Evolutionary conservation across 371 early-diverging fungal genomes (phyloP).

Genomic region (Phascolomyces articulosus): DNA sequence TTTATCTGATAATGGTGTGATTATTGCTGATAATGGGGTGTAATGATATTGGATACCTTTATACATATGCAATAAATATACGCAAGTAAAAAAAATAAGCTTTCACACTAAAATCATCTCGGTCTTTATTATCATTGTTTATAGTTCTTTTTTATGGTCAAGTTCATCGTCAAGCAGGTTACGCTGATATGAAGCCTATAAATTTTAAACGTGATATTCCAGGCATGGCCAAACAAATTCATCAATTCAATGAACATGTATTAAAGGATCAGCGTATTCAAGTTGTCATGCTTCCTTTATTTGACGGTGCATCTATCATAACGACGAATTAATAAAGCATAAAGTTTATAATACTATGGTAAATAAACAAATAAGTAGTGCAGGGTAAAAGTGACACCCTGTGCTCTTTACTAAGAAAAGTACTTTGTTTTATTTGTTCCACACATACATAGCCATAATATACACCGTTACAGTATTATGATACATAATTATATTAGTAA

Average conservation of each 20-base stretch:
- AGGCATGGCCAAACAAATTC: constrained; percentile 38
- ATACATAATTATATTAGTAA: no score
- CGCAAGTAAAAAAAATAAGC: no score
- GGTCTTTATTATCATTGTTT: background rate
- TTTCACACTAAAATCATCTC: background rate
- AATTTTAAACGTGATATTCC: background rate
- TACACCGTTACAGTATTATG: no score
- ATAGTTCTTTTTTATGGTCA: constrained; percentile 38
- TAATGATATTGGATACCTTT: background rate
- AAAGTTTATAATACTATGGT: no score
- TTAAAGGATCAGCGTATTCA: constrained; percentile 60
- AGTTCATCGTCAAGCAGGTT: constrained; percentile 25
- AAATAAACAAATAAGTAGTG: no score
- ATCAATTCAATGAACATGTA: constrained; percentile 67
- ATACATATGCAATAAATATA: no score
- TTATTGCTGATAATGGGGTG: constrained; percentile 61
- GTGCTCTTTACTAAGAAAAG: no score
- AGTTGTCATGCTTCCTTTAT: constrained; percentile 60
- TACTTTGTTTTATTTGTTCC: no score
- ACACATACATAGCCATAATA: no score
- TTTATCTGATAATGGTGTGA: constrained; percentile 47
- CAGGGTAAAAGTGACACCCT: no score
- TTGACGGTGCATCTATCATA: constrained; percentile 70
- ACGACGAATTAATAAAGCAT: no score
- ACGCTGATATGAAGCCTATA: constrained; percentile 8